Percentiles rank a stretch among this genome's conserved stretches.
Conservation (phyloP, 495 filamentous ascomycete genomes). For the Aspergillus sparsus region DNA sequence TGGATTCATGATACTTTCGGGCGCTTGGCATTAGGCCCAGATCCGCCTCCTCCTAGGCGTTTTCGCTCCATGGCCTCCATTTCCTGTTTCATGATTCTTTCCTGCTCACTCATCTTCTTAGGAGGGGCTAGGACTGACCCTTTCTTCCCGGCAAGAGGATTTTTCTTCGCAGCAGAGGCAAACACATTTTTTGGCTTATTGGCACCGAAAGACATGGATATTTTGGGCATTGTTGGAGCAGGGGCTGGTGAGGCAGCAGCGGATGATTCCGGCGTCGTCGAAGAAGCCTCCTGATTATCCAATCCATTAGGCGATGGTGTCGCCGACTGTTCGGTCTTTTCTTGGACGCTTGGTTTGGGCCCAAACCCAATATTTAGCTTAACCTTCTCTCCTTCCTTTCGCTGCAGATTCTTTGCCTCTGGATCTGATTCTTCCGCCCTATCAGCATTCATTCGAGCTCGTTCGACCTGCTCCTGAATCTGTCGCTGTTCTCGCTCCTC, state of each 20-base stretch:
- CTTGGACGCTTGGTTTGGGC: slow-evolving; percentile 35
- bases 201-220: slow-evolving; percentile 60
- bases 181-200: slow-evolving; percentile 81
- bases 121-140: slow-evolving; percentile 59
- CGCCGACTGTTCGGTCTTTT: slow-evolving; percentile 32
- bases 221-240: slow-evolving; percentile 37
- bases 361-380: slow-evolving; percentile 68
- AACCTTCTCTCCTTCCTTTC: slow-evolving; percentile 80
- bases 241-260: slow-evolving; percentile 28
- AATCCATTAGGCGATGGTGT: slow-evolving; percentile 20
- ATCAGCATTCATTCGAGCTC: slow-evolving; percentile 57
- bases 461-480: slow-evolving; percentile 76
- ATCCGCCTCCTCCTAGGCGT: slow-evolving; percentile 39
- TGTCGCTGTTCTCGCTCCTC: slow-evolving; percentile 82
- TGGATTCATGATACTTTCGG: slow-evolving; percentile 33
- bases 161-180: slow-evolving; percentile 63
- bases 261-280: slow-evolving; percentile 22
- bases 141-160: slow-evolving; percentile 65
- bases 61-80: slow-evolving; percentile 70
- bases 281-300: slow-evolving; percentile 18
- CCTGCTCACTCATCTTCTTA: slow-evolving; percentile 83
- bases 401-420: slow-evolving; percentile 55
- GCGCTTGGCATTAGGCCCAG: slow-evolving; percentile 39
- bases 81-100: slow-evolving; percentile 87
- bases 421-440: slow-evolving; percentile 46